These are phyloP conservation scores for Aspergillus nidulans DNA, from an alignment of 495 filamentous ascomycete species.

Conservation along the genomic window DNA sequence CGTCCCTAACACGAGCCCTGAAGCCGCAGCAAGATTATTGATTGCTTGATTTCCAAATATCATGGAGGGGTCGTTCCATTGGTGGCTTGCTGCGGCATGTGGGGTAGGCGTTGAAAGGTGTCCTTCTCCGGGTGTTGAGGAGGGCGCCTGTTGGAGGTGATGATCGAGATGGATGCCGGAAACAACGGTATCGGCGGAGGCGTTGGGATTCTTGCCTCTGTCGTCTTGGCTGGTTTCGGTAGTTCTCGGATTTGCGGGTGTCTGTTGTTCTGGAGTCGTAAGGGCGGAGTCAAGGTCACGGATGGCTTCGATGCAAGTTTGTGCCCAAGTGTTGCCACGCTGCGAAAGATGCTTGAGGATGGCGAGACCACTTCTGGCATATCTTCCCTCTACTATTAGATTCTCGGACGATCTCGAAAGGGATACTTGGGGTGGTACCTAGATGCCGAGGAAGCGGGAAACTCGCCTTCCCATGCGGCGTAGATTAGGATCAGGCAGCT, in stretches of 20 bases:
- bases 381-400: constrained; percentile 17
- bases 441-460: constrained; percentile 25
- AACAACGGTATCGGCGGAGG: neutral
- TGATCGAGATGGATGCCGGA: neutral
- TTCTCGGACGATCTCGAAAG: neutral
- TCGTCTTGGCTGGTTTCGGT: neutral
- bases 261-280: constrained; percentile 13
- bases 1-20: neutral
- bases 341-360: constrained; percentile 33
- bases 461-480: constrained; percentile 38
- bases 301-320: constrained; percentile 41
- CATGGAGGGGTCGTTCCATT: constrained; percentile 8
- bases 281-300: constrained; percentile 35
- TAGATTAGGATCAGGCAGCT: constrained; percentile 44
- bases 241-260: neutral
- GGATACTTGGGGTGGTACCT: neutral
- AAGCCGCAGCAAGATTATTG: neutral
- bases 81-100: neutral
- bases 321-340: constrained; percentile 36
- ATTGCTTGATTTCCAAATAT: constrained; percentile 14
- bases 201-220: neutral
- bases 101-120: neutral
- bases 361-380: constrained; percentile 28
- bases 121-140: constrained; percentile 2
- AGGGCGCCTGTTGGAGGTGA: neutral